phyloP scores from a whole-genome alignment of 140 eudicot species.

The Bidens hawaiensis region DNA sequence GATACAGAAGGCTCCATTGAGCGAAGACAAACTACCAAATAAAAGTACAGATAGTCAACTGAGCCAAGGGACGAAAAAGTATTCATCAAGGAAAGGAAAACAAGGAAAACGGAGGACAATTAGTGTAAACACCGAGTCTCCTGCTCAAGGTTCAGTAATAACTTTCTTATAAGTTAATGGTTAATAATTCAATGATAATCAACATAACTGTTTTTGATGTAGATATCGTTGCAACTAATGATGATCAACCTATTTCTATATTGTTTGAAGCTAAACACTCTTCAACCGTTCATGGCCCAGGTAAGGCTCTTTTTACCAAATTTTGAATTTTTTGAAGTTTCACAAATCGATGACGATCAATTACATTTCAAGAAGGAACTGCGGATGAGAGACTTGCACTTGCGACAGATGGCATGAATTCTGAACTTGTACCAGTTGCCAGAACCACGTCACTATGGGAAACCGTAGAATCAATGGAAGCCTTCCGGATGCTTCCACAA shows the following conservation, averaged over 20 bases:
- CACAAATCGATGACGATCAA: neutral
- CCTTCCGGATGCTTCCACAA: constrained; percentile 61
- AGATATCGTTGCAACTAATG: too few species aligned
- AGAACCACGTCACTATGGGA: constrained; percentile 61
- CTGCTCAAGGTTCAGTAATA: constrained; percentile 35
- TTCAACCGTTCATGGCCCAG: constrained; percentile 35
- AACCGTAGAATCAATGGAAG: constrained; percentile 60
- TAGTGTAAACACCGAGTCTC: constrained; percentile 25
- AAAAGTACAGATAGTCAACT: constrained; percentile 13
- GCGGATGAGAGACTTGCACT: neutral
- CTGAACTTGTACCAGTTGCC: constrained; percentile 44
- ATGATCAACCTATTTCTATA: constrained; percentile 59
- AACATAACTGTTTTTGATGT: neutral
- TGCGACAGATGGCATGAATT: neutral
- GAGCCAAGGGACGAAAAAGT: constrained; percentile 9
- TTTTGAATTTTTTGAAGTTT: neutral
- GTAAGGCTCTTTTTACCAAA: constrained; percentile 28
- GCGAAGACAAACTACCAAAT: constrained; percentile 16
- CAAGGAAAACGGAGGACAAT: constrained; percentile 35
- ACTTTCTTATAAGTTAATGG: neutral
- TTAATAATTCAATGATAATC: neutral
- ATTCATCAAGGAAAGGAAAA: constrained; percentile 31
- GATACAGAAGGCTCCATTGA: constrained; percentile 6
- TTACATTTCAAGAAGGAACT: neutral
- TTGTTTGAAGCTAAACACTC: constrained; percentile 55